Conservation (phyloP, 2,329 filamentous ascomycete species). For the Arthrobotrys entomopaga region DNA sequence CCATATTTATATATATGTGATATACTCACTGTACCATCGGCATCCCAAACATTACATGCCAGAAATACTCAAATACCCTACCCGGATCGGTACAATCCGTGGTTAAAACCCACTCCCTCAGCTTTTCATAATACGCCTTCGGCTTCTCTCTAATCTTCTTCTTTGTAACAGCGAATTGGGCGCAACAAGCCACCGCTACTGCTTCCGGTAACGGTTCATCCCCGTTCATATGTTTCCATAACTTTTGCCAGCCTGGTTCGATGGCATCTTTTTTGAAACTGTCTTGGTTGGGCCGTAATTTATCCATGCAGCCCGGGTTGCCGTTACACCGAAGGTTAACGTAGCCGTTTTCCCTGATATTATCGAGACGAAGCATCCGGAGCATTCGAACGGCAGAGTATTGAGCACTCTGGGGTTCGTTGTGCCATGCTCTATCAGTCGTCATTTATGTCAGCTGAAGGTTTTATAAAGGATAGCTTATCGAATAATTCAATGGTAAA, state of each 20-base stretch:
- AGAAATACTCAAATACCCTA: slow-evolving; percentile 72
- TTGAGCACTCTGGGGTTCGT: slow-evolving; percentile 66
- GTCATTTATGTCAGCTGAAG: too few species aligned
- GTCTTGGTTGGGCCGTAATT: slow-evolving; percentile 63
- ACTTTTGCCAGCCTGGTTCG: slow-evolving; percentile 31
- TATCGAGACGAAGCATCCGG: slow-evolving; percentile 66
- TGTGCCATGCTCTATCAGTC: slow-evolving; percentile 69
- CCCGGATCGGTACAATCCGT: slow-evolving; percentile 69
- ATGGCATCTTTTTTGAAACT: slow-evolving; percentile 63
- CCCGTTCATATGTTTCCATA: slow-evolving; percentile 35
- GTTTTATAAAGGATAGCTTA: too few species aligned
- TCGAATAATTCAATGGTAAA: too few species aligned
- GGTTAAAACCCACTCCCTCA: slow-evolving; percentile 70
- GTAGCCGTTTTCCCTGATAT: slow-evolving; percentile 68
- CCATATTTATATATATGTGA: neutral
- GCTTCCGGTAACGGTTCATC: slow-evolving; percentile 57
- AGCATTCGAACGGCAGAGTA: slow-evolving; percentile 66
- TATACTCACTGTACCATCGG: slow-evolving; percentile 39
- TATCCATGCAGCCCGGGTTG: slow-evolving; percentile 69
- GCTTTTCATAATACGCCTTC: slow-evolving; percentile 68
- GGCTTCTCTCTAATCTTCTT: slow-evolving; percentile 67
- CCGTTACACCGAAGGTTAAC: slow-evolving; percentile 71
- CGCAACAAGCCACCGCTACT: slow-evolving; percentile 71
- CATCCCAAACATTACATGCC: slow-evolving; percentile 69
- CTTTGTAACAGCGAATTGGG: slow-evolving; percentile 72